A percentile compares a stretch with the other conserved stretches of the same genome.
Evolutionary conservation across 2,329 filamentous ascomycete genomes (phyloP).

Genomic region (Raffaelea albimanens): DNA sequence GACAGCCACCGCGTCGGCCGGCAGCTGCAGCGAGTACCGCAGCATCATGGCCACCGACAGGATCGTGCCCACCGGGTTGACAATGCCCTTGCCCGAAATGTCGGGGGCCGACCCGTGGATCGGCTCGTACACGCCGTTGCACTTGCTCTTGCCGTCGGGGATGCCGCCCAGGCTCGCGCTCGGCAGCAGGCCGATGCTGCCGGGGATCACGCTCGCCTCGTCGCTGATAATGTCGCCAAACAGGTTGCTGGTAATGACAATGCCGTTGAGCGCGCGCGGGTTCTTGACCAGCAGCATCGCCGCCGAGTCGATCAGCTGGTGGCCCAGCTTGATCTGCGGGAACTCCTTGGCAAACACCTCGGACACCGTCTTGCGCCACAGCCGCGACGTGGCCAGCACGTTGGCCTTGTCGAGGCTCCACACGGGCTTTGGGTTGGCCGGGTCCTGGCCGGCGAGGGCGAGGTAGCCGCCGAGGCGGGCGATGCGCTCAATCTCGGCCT

Average conservation of each 20-base stretch:
- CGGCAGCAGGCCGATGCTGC: slow-evolving; percentile 78
- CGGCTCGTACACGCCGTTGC: slow-evolving; percentile 95
- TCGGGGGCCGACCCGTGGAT: slow-evolving; percentile 94
- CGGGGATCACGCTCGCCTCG: slow-evolving; percentile 90
- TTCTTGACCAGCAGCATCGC: slow-evolving; percentile 98
- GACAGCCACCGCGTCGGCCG: slow-evolving; percentile 66
- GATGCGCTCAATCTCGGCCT: slow-evolving; percentile 79
- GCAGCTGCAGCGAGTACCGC: slow-evolving; percentile 78
- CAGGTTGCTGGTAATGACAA: slow-evolving; percentile 86
- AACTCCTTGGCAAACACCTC: slow-evolving; percentile 85
- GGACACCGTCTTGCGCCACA: slow-evolving; percentile 82
- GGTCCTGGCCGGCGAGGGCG: slow-evolving; percentile 60
- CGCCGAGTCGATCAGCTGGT: slow-evolving; percentile 92
- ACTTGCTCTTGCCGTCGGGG: slow-evolving; percentile 72
- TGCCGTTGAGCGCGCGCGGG: slow-evolving; percentile 75
- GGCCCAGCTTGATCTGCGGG: slow-evolving; percentile 71
- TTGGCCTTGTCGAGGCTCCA: slow-evolving; percentile 95
- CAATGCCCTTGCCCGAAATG: slow-evolving; percentile 83
- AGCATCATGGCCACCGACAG: slow-evolving; percentile 94
- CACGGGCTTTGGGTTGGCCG: slow-evolving; percentile 46
- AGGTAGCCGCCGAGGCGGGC: slow-evolving; percentile 73
- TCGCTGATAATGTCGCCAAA: slow-evolving; percentile 96
- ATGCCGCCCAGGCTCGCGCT: slow-evolving; percentile 80
- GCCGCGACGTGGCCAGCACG: slow-evolving; percentile 77
- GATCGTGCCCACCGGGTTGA: slow-evolving; percentile 87